Conservation (phyloP, 345 rosid genomes). For the sweet orange (Citrus sinensis) region DNA sequence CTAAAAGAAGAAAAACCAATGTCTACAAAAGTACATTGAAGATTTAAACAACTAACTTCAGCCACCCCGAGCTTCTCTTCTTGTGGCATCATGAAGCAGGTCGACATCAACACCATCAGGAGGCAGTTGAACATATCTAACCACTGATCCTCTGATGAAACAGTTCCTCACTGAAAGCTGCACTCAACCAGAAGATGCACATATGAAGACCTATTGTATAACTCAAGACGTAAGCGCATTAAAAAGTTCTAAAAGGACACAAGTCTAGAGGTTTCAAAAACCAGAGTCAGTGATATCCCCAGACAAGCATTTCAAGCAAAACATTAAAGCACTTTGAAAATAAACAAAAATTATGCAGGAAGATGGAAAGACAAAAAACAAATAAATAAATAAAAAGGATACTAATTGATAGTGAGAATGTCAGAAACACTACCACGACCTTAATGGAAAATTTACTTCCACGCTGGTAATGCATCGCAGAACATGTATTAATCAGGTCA, state of each 20-base stretch:
- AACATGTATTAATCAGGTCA: not conserved
- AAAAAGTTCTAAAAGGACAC: not conserved
- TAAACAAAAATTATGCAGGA: not conserved
- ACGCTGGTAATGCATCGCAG: not conserved
- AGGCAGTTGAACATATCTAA: conserved; percentile 93
- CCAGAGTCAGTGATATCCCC: not conserved
- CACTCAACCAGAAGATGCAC: conserved; percentile 18
- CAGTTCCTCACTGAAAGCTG: conserved; percentile 99
- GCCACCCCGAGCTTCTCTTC: conserved; percentile 99
- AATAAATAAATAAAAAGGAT: not conserved
- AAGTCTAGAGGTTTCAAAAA: not conserved
- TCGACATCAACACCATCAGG: conserved; percentile 97
- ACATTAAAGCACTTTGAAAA: not conserved
- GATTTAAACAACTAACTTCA: conserved; percentile 20
- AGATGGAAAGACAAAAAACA: not conserved
- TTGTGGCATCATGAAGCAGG: conserved; percentile 95
- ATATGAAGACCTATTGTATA: not conserved
- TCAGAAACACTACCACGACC: not conserved
- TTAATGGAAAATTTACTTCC: not conserved
- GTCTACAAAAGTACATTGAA: conserved; percentile 10
- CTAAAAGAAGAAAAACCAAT: conserved; percentile 10
- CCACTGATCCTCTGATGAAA: conserved; percentile 98
- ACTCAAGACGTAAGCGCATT: not conserved
- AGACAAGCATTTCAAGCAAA: not conserved
- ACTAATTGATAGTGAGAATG: not conserved